A percentile compares a stretch with the other conserved stretches of the same genome.
Conservation (phyloP, 768 basidiomycete genomes). For the Kwoniella botswanensis region DNA sequence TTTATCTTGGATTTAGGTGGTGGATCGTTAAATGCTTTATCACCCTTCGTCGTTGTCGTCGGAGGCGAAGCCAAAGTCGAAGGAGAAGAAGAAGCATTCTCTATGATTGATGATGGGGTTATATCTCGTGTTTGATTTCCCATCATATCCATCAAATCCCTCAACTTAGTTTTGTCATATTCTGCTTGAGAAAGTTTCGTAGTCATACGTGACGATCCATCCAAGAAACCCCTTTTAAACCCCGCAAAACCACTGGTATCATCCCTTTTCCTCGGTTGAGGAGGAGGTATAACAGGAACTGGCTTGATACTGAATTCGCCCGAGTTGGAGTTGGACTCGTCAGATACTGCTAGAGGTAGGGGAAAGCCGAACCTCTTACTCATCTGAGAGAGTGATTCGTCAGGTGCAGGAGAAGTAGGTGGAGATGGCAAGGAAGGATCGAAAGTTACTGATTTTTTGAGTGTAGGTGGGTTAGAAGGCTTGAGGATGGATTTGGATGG, state of each 20-base stretch:
- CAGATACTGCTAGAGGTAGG: slow-evolving; percentile 18
- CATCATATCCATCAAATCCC: no score
- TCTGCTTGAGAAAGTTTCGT: background rate
- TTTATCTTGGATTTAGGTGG: slow-evolving; percentile 12
- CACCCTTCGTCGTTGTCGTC: background rate
- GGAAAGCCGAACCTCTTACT: slow-evolving; percentile 31
- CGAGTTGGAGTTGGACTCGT: background rate
- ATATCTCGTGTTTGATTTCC: no score
- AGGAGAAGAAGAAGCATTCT: no score
- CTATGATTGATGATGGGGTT: no score
- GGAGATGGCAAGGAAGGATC: slow-evolving; percentile 44
- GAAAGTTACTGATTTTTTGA: slow-evolving; percentile 51
- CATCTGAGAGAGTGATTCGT: background rate
- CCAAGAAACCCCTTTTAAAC: slow-evolving; percentile 47
- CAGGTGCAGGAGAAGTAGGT: slow-evolving; percentile 35
- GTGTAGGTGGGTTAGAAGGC: slow-evolving; percentile 26
- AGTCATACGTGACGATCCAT: background rate
- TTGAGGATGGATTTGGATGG: slow-evolving; percentile 41
- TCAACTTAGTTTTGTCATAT: no score
- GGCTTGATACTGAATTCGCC: slow-evolving; percentile 24
- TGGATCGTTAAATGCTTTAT: background rate
- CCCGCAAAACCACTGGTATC: slow-evolving; percentile 36
- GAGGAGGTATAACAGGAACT: slow-evolving; percentile 39
- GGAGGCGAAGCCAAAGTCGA: background rate
- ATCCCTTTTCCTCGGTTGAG: slow-evolving; percentile 28